Evolutionary conservation across 1,284 basidiomycete genomes (phyloP).

Genomic region (Sporisorium graminicola): DNA sequence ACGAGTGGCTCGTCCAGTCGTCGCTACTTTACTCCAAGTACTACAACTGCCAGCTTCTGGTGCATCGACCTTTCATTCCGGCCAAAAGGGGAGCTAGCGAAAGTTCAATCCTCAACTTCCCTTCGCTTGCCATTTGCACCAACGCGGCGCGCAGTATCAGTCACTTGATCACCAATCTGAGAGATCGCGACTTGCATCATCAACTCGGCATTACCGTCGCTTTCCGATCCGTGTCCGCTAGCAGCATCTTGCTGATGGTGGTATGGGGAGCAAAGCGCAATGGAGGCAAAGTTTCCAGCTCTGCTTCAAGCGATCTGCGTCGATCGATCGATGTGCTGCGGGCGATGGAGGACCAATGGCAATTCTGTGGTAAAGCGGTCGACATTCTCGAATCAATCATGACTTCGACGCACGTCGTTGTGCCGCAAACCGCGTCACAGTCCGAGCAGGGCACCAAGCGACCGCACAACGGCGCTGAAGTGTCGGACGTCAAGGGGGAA

Average conservation of each 20-base stretch:
- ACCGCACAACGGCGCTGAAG: constrained; percentile 22
- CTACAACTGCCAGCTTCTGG: constrained; percentile 60
- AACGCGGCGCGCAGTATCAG: constrained; percentile 61
- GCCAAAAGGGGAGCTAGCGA: constrained; percentile 41
- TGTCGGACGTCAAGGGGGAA: constrained; percentile 12
- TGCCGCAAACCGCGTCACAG: constrained; percentile 15
- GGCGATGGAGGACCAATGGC: constrained; percentile 51
- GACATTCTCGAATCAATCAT: constrained; percentile 52
- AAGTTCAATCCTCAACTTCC: constrained; percentile 58
- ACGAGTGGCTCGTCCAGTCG: constrained; percentile 56
- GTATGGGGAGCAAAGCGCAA: constrained; percentile 56
- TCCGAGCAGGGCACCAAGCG: constrained; percentile 46
- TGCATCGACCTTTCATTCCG: constrained; percentile 65
- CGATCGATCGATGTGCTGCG: constrained; percentile 54
- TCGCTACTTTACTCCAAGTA: constrained; percentile 56
- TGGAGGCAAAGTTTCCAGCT: constrained; percentile 49
- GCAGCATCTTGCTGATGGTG: constrained; percentile 55
- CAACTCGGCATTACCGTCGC: constrained; percentile 28
- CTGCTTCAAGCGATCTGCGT: constrained; percentile 53
- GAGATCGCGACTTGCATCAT: constrained; percentile 38
- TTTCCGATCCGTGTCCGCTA: constrained; percentile 41
- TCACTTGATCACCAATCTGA: constrained; percentile 53
- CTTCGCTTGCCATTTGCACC: constrained; percentile 64
- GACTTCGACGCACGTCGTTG: constrained; percentile 35
- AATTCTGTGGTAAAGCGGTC: constrained; percentile 49